Evolutionary conservation across 2,329 filamentous ascomycete genomes (phyloP), one percentile per base, ranked within the genome.

Genomic region (Penicillium sp.): DNA sequence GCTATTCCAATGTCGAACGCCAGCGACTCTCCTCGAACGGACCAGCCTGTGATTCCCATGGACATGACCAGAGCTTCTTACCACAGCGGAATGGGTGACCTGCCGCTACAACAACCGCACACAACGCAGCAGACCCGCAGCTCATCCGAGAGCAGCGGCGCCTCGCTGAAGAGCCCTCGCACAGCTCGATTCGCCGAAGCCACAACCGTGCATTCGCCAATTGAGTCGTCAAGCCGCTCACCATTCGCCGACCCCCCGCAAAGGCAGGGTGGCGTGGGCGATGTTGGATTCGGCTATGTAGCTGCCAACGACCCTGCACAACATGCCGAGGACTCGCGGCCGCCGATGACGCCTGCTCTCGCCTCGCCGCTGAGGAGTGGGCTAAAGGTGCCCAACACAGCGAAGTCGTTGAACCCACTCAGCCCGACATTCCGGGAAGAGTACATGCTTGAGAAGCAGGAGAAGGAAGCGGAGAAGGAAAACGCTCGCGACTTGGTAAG

Each of bases 361-460:
- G 88, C 84, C 69, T 90, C 90, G 20, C 91, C 91, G 6, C 84
- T 96, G 69, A 96, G 95, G 83, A 96, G 92, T 76, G 93, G 92
- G 55, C 84, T 97, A 83, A 96, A 86, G 79, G 88, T 90, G 17
- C 93, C 94, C 4, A 92, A 92, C 20, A 94, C 92, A 4, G 91
- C 85, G 31, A 85, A 89, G 69, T 86, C 84, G 62, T 79, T 93
- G 66, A 95, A 94, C 75, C 90, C 91, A 20, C 79, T 96, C 65
- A 97, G 92, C 78, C 93, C 94, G 42, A 97, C 93, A 0, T 98
- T 97, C 76, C 84, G 86, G 54, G 91, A 98, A 79, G 94, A 97
- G 78, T 87, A 94, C 53, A 78, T 90, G 4, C 80, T 98, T 35
- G 94, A 97, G 80, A 93, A 94, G 82, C 85, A 88, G 59, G 94